phyloP scores from a whole-genome alignment of 2,329 filamentous ascomycete species.

The Aspergillus sp. region DNA sequence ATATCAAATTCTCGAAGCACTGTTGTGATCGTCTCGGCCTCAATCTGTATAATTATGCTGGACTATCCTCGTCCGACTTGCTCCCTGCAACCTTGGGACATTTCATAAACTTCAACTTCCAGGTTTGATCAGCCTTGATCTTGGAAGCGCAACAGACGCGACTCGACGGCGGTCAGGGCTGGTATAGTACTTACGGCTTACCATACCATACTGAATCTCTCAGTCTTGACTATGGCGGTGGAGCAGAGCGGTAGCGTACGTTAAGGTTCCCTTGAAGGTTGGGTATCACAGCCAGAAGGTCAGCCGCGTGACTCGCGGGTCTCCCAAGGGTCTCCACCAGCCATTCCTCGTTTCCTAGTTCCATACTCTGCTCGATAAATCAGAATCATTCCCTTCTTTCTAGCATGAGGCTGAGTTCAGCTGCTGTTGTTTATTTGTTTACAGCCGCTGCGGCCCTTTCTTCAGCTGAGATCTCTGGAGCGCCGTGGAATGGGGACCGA shows the following conservation, averaged over 20 bases:
- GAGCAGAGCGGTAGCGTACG: not conserved
- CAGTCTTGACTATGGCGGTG: not conserved
- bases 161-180: not conserved
- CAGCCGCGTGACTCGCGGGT: conserved; percentile 23
- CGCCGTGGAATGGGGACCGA: not conserved
- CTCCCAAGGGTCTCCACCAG: conserved; percentile 15
- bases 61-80: not conserved
- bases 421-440: not conserved
- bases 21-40: not conserved
- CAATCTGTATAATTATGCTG: not conserved
- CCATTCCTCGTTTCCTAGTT: conserved; percentile 14
- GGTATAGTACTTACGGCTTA: not conserved
- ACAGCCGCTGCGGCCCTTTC: not conserved
- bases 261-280: conserved; percentile 10
- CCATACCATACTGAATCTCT: conserved; percentile 5
- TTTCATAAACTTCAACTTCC: not conserved
- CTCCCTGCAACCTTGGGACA: not conserved
- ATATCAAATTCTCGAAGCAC: not conserved
- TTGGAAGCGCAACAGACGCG: not conserved
- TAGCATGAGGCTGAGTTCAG: not conserved
- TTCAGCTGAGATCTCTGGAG: not conserved
- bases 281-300: conserved; percentile 15
- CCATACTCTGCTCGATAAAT: conserved; percentile 1
- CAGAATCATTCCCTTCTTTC: not conserved
- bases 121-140: not conserved